A percentile compares a stretch with the other conserved stretches of the same genome.
Conservation (phyloP, 331 rosid species). For the Dryas integrifolia region DNA sequence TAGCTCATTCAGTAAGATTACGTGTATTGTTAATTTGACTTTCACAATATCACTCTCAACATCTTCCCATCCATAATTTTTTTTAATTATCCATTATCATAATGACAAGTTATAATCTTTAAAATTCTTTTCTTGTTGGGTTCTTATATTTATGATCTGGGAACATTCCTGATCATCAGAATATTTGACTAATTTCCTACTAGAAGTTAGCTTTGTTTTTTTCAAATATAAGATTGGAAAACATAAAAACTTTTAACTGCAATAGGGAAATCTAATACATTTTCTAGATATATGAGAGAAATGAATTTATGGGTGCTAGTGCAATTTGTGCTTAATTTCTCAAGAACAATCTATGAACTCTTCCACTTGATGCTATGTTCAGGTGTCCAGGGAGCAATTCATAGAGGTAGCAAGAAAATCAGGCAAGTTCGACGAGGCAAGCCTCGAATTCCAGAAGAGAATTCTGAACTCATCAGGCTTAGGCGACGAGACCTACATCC, state of each 20-base stretch:
- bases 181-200: not conserved
- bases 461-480: slow-evolving; percentile 75
- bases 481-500: slow-evolving; percentile 86
- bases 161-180: not conserved
- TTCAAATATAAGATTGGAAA: no score
- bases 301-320: not conserved
- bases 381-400: slow-evolving; percentile 75
- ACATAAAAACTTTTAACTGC: no score
- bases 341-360: no score
- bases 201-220: no score
- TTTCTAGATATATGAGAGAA: not conserved
- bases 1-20: no score
- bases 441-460: slow-evolving; percentile 61
- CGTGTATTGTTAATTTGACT: no score
- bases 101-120: no score
- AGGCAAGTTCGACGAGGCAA: slow-evolving; percentile 71
- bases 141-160: not conserved
- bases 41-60: no score
- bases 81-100: no score
- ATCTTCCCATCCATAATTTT: no score
- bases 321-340: not conserved
- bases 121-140: not conserved
- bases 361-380: not conserved
- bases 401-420: slow-evolving; percentile 72
- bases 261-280: no score